These are phyloP conservation scores for Penicillium canariense DNA, from an alignment of 495 filamentous ascomycete genomes.

Conservation along the genomic window DNA sequence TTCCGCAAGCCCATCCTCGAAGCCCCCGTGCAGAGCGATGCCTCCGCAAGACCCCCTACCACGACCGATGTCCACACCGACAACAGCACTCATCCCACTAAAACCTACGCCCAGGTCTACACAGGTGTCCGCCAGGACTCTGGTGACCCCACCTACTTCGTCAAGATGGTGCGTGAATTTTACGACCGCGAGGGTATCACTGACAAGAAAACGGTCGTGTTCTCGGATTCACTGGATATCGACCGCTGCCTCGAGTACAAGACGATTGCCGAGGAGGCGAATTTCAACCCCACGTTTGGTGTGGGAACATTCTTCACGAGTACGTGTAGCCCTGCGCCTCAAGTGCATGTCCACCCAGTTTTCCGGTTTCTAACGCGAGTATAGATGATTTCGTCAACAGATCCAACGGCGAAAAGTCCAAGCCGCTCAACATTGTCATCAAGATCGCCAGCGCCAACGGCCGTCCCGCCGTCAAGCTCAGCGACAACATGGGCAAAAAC, in stretches of 20 bases:
- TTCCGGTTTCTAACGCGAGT: neutral
- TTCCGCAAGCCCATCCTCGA: conserved; percentile 62
- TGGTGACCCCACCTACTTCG: conserved; percentile 79
- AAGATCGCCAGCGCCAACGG: conserved; percentile 85
- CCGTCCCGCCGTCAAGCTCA: conserved; percentile 88
- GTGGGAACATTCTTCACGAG: conserved; percentile 94
- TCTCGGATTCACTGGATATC: conserved; percentile 91
- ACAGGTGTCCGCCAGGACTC: conserved; percentile 92
- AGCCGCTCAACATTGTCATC: conserved; percentile 97
- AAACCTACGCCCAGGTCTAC: conserved; percentile 82
- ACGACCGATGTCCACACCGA: conserved; percentile 20
- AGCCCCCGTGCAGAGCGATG: conserved; percentile 26
- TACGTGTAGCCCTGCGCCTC: conserved; percentile 29
- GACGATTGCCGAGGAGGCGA: conserved; percentile 69
- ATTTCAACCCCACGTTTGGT: conserved; percentile 83
- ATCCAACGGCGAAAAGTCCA: conserved; percentile 72
- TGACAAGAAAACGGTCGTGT: conserved; percentile 90
- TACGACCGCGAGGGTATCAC: conserved; percentile 74
- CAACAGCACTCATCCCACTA: conserved; percentile 11
- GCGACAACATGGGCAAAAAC: conserved; percentile 95
- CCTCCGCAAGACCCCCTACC: conserved; percentile 23
- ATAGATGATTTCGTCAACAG: conserved; percentile 74
- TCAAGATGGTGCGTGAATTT: conserved; percentile 81
- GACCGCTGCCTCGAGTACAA: conserved; percentile 91
- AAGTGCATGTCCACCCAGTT: neutral